Conservation (phyloP, 2,329 filamentous ascomycete species). For the Cladophialophora yegresii region DNA sequence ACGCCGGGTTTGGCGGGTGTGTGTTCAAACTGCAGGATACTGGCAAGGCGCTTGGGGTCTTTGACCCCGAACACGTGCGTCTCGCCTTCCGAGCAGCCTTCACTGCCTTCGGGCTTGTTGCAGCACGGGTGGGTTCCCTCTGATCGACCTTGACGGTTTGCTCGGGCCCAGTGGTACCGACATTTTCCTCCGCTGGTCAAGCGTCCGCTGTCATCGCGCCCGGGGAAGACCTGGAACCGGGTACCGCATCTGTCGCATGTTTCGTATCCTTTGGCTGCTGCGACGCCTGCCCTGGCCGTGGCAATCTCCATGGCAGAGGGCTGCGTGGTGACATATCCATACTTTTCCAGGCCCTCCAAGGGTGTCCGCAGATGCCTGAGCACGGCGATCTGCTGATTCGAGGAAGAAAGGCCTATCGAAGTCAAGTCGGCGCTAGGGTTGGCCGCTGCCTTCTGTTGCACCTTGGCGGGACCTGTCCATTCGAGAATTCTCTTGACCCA, state of each 20-base stretch:
- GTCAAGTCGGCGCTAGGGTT: conserved; percentile 6
- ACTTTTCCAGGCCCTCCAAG: conserved; percentile 62
- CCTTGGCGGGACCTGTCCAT: conserved; percentile 17
- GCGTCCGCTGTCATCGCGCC: conserved; percentile 74
- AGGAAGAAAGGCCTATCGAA: conserved; percentile 57
- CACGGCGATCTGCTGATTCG: conserved; percentile 67
- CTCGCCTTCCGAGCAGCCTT: conserved; percentile 70
- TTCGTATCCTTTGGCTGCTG: conserved; percentile 75
- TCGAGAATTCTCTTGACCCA: conserved; percentile 68
- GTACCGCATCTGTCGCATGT: conserved; percentile 82
- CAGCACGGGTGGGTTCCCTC: conserved; percentile 77
- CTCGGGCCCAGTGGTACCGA: conserved; percentile 75
- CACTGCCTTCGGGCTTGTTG: conserved; percentile 68
- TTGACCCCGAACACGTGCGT: conserved; percentile 87
- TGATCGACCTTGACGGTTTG: conserved; percentile 59
- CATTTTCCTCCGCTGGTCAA: conserved; percentile 77
- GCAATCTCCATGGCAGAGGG: conserved; percentile 69
- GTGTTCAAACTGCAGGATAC: conserved; percentile 73
- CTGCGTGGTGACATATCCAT: conserved; percentile 72
- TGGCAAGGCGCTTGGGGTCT: conserved; percentile 72
- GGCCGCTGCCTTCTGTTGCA: conserved; percentile 16
- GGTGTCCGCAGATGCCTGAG: conserved; percentile 65
- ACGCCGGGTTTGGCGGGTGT: conserved; percentile 65
- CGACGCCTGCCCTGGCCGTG: conserved; percentile 65
- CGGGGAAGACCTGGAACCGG: conserved; percentile 90